A percentile compares a stretch with the other conserved stretches of the same genome.
Evolutionary conservation across 2,329 filamentous ascomycete genomes (phyloP).

Genomic region (Thermothelomyces thermophilus): DNA sequence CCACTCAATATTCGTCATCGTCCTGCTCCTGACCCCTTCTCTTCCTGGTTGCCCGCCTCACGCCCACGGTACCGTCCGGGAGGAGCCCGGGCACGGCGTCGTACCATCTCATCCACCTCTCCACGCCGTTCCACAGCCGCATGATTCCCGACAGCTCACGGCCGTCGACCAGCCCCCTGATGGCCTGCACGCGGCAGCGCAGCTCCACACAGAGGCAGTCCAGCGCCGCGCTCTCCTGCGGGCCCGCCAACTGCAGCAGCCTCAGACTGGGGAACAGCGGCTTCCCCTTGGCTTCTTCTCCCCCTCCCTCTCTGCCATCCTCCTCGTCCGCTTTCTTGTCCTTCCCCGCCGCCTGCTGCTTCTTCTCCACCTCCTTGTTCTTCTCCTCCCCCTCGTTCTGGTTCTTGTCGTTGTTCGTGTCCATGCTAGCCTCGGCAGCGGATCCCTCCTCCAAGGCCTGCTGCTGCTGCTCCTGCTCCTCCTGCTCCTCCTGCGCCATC

Average conservation of each 20-base stretch:
- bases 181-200: neutral
- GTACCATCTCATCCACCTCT: neutral
- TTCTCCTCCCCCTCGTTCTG: neutral
- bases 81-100: neutral
- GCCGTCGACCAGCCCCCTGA: neutral
- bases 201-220: neutral
- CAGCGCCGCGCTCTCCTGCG: neutral
- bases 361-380: too few species aligned
- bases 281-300: neutral
- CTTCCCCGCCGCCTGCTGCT: too few species aligned
- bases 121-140: neutral
- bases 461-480: too few species aligned
- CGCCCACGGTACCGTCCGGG: too few species aligned
- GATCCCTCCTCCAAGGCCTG: too few species aligned
- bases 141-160: neutral
- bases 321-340: too few species aligned
- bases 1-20: too few species aligned
- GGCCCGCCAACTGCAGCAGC: neutral
- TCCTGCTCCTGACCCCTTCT: too few species aligned
- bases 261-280: neutral
- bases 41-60: too few species aligned
- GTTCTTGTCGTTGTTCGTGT: neutral
- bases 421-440: too few species aligned
- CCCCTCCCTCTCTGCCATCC: neutral
- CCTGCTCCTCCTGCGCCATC: too few species aligned